Evolutionary conservation across 1,284 basidiomycete species (phyloP).

Genomic region (Polyporus tsugae): DNA sequence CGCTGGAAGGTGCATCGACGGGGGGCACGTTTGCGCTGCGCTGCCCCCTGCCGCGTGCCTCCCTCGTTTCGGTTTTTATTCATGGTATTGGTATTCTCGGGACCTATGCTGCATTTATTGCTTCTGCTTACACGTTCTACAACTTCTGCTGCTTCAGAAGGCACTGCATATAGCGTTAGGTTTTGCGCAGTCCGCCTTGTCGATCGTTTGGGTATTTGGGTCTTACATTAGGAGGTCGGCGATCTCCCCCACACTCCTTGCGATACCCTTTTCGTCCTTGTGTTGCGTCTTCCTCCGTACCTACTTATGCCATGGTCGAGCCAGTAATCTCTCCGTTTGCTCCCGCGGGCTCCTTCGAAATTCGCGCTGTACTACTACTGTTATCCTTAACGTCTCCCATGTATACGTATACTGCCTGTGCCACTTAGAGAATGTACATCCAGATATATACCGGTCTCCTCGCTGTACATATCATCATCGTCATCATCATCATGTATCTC

Average conservation of each 20-base stretch:
- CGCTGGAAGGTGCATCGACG: not conserved
- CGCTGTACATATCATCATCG: not conserved
- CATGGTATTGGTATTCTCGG: not conserved
- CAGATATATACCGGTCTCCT: slow-evolving; percentile 3
- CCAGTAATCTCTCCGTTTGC: not conserved
- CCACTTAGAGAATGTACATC: not conserved
- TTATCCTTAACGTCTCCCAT: not conserved
- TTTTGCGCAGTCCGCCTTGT: slow-evolving; percentile 8
- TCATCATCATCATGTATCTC: not conserved
- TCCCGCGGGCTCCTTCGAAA: slow-evolving; percentile 16
- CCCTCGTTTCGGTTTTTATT: slow-evolving; percentile 6
- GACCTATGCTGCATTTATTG: slow-evolving; percentile 1
- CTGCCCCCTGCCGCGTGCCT: not conserved
- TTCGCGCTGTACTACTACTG: slow-evolving; percentile 11
- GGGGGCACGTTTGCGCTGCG: not conserved
- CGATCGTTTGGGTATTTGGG: not conserved
- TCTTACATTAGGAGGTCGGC: slow-evolving; percentile 23
- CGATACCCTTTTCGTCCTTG: slow-evolving; percentile 14
- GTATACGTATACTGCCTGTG: not conserved
- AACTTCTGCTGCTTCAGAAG: not conserved
- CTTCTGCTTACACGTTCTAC: not conserved
- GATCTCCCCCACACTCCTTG: slow-evolving; percentile 32
- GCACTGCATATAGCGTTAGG: slow-evolving; percentile 3
- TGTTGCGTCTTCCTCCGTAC: not conserved
- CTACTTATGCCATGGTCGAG: slow-evolving; percentile 12